A percentile compares a stretch with the other conserved stretches of the same genome.
phyloP scores from a whole-genome alignment of 1,284 basidiomycete genomes.

The Ganoderma sp. region DNA sequence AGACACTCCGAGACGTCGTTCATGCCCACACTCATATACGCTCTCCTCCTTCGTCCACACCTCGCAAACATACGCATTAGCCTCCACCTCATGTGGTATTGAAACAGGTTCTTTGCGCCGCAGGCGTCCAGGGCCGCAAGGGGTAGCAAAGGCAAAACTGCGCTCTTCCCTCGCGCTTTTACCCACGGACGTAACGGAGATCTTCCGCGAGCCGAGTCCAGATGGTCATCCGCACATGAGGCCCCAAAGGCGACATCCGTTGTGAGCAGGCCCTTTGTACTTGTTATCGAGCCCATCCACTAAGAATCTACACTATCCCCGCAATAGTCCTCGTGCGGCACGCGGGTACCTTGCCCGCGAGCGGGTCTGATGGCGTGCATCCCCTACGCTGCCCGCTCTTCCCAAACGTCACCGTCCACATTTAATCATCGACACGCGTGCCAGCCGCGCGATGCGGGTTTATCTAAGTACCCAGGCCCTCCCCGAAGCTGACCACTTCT shows the following conservation, averaged over 20 bases:
- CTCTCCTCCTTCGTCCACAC: constrained; percentile 5
- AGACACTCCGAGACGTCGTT: background rate
- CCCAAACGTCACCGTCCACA: constrained; percentile 25
- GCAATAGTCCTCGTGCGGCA: constrained; percentile 6
- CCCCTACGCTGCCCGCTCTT: background rate
- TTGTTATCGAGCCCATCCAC: constrained; percentile 11
- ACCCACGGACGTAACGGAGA: constrained; percentile 26
- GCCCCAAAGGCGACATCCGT: constrained; percentile 22
- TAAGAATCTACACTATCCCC: constrained; percentile 12
- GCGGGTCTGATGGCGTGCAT: constrained; percentile 16
- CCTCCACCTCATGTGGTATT: constrained; percentile 2
- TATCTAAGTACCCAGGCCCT: constrained; percentile 1
- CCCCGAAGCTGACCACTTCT: constrained; percentile 4
- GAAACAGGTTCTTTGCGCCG: background rate
- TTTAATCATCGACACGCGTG: constrained; percentile 18
- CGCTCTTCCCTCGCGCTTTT: background rate
- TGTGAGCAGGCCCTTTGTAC: constrained; percentile 33
- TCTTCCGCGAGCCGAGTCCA: constrained; percentile 30
- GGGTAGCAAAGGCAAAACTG: background rate
- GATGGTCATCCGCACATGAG: constrained; percentile 17
- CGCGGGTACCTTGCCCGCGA: constrained; percentile 4
- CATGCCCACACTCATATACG: background rate
- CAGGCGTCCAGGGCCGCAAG: constrained; percentile 5
- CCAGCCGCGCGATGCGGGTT: constrained; percentile 25
- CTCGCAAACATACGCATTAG: constrained; percentile 1